phyloP scores from a whole-genome alignment of 2,329 filamentous ascomycete genomes.

The Alternaria triticimaculans region DNA sequence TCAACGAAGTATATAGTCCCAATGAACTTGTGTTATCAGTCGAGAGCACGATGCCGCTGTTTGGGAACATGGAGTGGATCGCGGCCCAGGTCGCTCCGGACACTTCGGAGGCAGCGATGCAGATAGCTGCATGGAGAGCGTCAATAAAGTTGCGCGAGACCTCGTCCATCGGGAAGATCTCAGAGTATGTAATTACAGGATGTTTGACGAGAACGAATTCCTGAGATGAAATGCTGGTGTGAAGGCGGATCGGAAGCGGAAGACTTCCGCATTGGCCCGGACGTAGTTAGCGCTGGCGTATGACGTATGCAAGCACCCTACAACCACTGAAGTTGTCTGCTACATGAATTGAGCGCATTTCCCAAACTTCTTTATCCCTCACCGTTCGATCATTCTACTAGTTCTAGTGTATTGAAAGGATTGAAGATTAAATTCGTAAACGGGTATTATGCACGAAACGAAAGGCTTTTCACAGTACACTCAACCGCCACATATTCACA shows the following conservation, averaged over 20 bases:
- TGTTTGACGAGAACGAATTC: neutral
- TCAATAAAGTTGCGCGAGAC: neutral
- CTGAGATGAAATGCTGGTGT: neutral
- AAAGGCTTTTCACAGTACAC: neutral
- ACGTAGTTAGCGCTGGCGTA: neutral
- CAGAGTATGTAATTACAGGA: neutral
- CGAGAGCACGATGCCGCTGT: neutral
- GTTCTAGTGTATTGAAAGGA: neutral
- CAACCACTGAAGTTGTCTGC: neutral
- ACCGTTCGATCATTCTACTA: neutral
- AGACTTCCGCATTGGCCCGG: neutral
- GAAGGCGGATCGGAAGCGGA: neutral
- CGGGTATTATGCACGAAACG: neutral
- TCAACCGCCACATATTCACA: neutral
- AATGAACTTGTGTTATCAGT: neutral
- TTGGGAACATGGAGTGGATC: neutral
- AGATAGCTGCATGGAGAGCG: too few relatives aligned
- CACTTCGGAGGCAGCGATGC: neutral
- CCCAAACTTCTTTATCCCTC: neutral
- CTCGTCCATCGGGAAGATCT: too few relatives aligned
- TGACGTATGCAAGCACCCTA: neutral
- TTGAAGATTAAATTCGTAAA: neutral
- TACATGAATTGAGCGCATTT: neutral
- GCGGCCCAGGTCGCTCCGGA: neutral
- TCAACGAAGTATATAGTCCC: rapidly evolving